phyloP scores from a whole-genome alignment of 306 rosid genomes.

The Prinsepia uniflora region DNA sequence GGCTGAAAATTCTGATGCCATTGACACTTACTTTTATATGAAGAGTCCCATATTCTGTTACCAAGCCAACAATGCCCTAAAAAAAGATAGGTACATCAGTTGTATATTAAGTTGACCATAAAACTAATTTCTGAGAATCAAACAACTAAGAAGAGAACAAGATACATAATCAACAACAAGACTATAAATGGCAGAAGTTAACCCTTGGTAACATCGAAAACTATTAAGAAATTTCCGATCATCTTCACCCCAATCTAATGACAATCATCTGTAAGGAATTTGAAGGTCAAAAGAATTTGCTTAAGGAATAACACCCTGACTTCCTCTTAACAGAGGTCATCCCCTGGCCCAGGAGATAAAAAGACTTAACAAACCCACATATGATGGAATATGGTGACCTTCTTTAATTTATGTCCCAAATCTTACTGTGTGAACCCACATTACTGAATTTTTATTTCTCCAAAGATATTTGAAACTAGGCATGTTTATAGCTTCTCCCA shows the following conservation, averaged over 20 bases:
- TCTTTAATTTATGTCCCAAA: neutral
- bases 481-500: no score
- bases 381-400: neutral
- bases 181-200: neutral
- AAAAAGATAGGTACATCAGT: slow-evolving; percentile 5
- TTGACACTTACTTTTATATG: slow-evolving; percentile 65
- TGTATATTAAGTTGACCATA: slow-evolving; percentile 15
- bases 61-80: slow-evolving; percentile 79
- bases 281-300: neutral
- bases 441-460: neutral
- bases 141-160: slow-evolving; percentile 12
- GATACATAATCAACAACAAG: neutral
- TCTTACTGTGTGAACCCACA: slow-evolving; percentile 6
- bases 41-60: slow-evolving; percentile 68
- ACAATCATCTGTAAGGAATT: neutral
- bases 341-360: no score
- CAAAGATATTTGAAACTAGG: neutral
- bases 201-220: neutral
- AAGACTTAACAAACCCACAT: neutral
- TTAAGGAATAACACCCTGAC: neutral
- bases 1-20: neutral
- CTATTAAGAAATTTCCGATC: neutral
- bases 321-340: neutral
- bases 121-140: slow-evolving; percentile 10
- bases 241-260: neutral